Evolutionary conservation across 768 basidiomycete species (phyloP).

Genomic region (Megacollybia marginata): DNA sequence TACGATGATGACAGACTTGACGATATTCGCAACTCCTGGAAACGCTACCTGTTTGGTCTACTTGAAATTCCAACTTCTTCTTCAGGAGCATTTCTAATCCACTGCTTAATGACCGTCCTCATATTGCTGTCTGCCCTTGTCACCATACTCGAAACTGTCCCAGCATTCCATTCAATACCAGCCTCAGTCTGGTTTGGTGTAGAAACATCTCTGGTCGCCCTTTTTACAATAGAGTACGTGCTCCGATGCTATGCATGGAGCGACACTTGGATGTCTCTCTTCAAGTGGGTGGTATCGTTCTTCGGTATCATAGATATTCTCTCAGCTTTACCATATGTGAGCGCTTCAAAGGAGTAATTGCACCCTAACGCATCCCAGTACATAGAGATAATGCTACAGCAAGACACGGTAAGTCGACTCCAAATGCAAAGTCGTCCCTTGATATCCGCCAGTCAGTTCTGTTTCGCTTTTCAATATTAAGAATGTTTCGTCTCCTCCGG

Average conservation of each 20-base stretch:
- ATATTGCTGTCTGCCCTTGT: slow-evolving; percentile 72
- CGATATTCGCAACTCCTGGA: slow-evolving; percentile 31
- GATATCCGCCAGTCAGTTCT: slow-evolving; percentile 53
- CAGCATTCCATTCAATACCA: slow-evolving; percentile 62
- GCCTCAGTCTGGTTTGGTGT: slow-evolving; percentile 78
- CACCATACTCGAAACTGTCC: slow-evolving; percentile 76
- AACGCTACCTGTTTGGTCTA: slow-evolving; percentile 57
- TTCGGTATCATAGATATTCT: slow-evolving; percentile 83
- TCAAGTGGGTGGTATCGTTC: slow-evolving; percentile 69
- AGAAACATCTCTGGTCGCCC: slow-evolving; percentile 75
- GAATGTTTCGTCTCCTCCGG: slow-evolving; percentile 82
- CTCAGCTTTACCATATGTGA: slow-evolving; percentile 57
- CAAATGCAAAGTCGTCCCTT: slow-evolving; percentile 1
- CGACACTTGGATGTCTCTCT: slow-evolving; percentile 49
- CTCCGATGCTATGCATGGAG: slow-evolving; percentile 73
- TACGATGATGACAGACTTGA: background rate
- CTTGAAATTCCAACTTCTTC: slow-evolving; percentile 80
- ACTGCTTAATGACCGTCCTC: slow-evolving; percentile 60
- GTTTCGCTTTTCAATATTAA: slow-evolving; percentile 86
- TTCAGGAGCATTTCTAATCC: slow-evolving; percentile 65
- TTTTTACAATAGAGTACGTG: slow-evolving; percentile 84
- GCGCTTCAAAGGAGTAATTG: too few species aligned
- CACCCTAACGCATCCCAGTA: slow-evolving; percentile 41
- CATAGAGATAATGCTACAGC: slow-evolving; percentile 73
- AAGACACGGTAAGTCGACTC: slow-evolving; percentile 67